A percentile compares a stretch with the other conserved stretches of the same genome.
Evolutionary conservation across 495 filamentous ascomycete genomes (phyloP).

Genomic region (Hypoxylon intermedium): DNA sequence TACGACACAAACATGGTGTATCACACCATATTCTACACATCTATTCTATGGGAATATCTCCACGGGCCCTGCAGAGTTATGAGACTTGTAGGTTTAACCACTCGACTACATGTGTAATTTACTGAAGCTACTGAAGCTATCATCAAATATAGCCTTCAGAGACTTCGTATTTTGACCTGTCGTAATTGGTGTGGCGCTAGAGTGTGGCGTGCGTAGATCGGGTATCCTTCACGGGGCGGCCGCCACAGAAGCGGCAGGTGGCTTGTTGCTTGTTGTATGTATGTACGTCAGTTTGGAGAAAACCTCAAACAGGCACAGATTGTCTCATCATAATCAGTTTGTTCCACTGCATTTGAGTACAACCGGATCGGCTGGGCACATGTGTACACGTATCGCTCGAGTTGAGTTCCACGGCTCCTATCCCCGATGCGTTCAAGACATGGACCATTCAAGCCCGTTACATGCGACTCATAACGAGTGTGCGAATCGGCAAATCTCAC

Average conservation of each 20-base stretch:
- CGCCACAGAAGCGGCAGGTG: conserved; percentile 4
- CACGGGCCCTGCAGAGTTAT: too few relatives aligned
- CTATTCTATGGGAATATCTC: too few relatives aligned
- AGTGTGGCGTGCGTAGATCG: conserved; percentile 9
- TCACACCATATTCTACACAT: not conserved
- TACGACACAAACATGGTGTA: conserved; percentile 21
- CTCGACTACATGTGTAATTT: too few relatives aligned
- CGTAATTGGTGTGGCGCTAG: conserved; percentile 17
- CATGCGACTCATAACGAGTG: conserved; percentile 36
- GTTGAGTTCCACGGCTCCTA: conserved; percentile 38
- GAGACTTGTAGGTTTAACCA: too few relatives aligned
- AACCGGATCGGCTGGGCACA: conserved; percentile 42
- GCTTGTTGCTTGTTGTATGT: too few relatives aligned
- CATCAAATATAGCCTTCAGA: too few relatives aligned
- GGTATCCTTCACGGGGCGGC: conserved; percentile 5
- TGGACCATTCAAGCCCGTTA: conserved; percentile 31
- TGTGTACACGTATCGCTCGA: conserved; percentile 44
- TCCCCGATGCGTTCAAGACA: conserved; percentile 31
- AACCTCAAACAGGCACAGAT: conserved; percentile 39
- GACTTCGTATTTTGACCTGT: too few relatives aligned
- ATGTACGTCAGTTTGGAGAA: conserved; percentile 33
- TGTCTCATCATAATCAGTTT: conserved; percentile 41
- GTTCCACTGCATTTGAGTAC: conserved; percentile 39
- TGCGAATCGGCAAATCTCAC: conserved; percentile 41
- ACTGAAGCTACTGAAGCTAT: too few relatives aligned